A percentile compares a stretch with the other conserved stretches of the same genome.
phyloP scores from a whole-genome alignment of 371 early-diverging fungal species.

The Chytridiales sp. region DNA sequence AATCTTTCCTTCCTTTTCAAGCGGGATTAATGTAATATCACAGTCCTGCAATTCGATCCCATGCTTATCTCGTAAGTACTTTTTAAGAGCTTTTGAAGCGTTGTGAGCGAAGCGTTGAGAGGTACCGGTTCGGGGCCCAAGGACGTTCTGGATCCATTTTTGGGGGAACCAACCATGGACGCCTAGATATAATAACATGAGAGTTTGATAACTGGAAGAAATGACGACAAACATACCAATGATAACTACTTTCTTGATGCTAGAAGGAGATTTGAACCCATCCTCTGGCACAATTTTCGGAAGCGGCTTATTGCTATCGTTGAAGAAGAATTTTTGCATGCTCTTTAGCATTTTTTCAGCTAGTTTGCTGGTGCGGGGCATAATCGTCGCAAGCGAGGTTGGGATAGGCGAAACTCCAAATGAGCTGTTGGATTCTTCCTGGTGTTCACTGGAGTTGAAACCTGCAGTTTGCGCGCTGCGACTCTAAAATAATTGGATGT shows the following conservation, averaged over 20 bases:
- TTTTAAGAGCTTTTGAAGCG: slow-evolving; percentile 3
- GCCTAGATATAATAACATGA: slow-evolving; percentile 50
- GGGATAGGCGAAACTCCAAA: too few species aligned
- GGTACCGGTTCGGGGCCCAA: slow-evolving; percentile 80
- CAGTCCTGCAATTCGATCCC: neutral
- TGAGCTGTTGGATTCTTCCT: too few species aligned
- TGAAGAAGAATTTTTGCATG: slow-evolving; percentile 8
- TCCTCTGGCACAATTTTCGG: neutral
- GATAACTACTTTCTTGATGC: slow-evolving; percentile 8
- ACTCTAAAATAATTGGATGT: too few species aligned
- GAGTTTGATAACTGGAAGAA: neutral
- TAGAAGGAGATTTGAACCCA: neutral
- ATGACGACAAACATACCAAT: slow-evolving; percentile 2
- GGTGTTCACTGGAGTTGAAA: too few species aligned
- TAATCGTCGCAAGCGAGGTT: too few species aligned
- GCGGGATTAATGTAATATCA: slow-evolving; percentile 61
- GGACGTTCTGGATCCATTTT: slow-evolving; percentile 8
- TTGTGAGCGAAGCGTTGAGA: slow-evolving; percentile 58
- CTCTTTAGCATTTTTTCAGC: slow-evolving; percentile 9
- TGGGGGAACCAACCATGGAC: slow-evolving; percentile 85
- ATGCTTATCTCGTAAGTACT: slow-evolving; percentile 4
- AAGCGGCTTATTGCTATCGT: neutral
- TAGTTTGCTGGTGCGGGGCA: slow-evolving; percentile 9
- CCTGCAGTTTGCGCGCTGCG: too few species aligned
- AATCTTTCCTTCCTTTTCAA: slow-evolving; percentile 77